Base-by-base conservation (phyloP, 345 rosid genomes). In the Chamaenerion angustifolium region DNA sequence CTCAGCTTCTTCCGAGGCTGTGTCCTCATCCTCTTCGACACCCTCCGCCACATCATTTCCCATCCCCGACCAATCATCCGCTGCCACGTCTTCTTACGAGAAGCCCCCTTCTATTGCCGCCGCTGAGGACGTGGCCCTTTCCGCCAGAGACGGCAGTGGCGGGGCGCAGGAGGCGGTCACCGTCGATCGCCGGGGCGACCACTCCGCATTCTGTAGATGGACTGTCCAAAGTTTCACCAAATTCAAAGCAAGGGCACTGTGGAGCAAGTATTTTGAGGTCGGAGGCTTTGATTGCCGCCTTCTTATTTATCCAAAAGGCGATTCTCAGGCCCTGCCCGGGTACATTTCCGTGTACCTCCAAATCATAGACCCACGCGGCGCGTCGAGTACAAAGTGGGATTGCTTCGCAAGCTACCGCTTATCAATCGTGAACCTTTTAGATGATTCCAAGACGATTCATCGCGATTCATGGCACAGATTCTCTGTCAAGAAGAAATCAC, bases 391-490 rank as follows among this genome's bases (percentile, higher is more conserved):
- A 9, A 90, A 90, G 67, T 88, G 99, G 99, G 99, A 93, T 69
- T 93, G 99, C 47, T 93, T 93, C 69, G 95, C 95, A 18, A 88
- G 99, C 74, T 93, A 93, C 54, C 85, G 96, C 8, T 72, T 93
- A 19, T 78, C 96, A 7, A 77, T 93, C 57, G 83, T 81, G 11
- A 93, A 88, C 64, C 64, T 68, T 31, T 57, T 72, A 12, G 96
- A 92, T 15, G 95, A 88, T 57, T 82, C 96, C 47, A 84, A 84
- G 62, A 74, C 88, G 11, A 88, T 92, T 54, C 95, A 88, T 46
- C 87, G 85, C 41, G 99, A 88, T 73, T 87, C 96, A n/a, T 92
- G 99, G 99, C 99, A 92, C 59, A 68, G 96, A 0, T 87, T 92
- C 68, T 92, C 96, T 2, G 74, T 71, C 58, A 92, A 88, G 85